These are phyloP conservation scores for Inga leiocalycina DNA, from an alignment of 306 rosid genomes.

Conservation along the genomic window DNA sequence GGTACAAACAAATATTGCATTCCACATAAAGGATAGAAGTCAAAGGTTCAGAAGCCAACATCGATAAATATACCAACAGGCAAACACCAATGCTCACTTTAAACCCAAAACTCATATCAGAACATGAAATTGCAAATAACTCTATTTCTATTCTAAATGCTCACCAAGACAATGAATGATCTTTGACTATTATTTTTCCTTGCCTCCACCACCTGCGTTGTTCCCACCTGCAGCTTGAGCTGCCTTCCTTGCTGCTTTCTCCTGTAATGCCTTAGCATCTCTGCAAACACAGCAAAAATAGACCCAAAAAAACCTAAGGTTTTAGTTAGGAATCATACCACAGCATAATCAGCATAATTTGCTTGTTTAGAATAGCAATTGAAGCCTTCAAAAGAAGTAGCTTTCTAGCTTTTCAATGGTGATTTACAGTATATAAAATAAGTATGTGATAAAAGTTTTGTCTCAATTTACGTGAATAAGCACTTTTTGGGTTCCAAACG, in stretches of 20 bases:
- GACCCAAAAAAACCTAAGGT: background rate
- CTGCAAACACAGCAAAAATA: slow-evolving; percentile 27
- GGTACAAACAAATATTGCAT: slow-evolving; percentile 21
- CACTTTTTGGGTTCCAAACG: no score
- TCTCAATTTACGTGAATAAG: no score
- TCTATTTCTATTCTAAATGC: background rate
- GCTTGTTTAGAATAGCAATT: no score
- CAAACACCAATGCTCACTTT: background rate
- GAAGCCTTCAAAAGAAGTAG: no score
- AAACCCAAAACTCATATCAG: slow-evolving; percentile 34
- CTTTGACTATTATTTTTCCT: slow-evolving; percentile 25
- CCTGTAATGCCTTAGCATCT: slow-evolving; percentile 72
- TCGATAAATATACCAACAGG: slow-evolving; percentile 27
- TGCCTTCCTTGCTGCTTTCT: slow-evolving; percentile 63
- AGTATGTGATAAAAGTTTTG: no score
- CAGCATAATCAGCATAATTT: background rate
- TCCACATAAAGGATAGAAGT: slow-evolving; percentile 29
- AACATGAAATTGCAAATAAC: slow-evolving; percentile 27
- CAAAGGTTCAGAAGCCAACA: slow-evolving; percentile 37
- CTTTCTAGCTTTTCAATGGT: no score
- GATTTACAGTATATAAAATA: no score
- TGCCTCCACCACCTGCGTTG: slow-evolving; percentile 45
- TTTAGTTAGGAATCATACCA: background rate
- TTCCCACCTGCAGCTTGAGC: slow-evolving; percentile 49
- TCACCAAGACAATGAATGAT: background rate